These are phyloP conservation scores for Myriosclerotinia curreyana DNA, from an alignment of 2,329 filamentous ascomycete genomes.

Conservation along the genomic window DNA sequence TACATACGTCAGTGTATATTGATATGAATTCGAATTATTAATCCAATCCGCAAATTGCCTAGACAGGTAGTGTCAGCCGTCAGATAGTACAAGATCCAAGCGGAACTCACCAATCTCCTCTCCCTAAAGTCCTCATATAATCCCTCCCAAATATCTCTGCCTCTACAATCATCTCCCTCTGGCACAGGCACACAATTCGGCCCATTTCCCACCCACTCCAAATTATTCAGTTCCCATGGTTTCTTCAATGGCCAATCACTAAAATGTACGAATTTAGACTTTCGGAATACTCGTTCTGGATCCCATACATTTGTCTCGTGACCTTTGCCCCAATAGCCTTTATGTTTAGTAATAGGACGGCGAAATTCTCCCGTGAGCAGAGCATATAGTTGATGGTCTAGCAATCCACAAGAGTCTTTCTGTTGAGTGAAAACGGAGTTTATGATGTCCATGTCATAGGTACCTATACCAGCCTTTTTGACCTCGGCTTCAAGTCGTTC, in stretches of 20 bases:
- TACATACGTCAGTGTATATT: not conserved
- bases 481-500: conserved; percentile 38
- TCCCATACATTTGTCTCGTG: conserved; percentile 45
- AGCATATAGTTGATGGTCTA: conserved; percentile 56
- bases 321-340: conserved; percentile 47
- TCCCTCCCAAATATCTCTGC: conserved; percentile 32
- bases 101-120: conserved; percentile 27
- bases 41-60: not conserved
- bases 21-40: not conserved
- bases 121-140: conserved; percentile 34
- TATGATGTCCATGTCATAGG: conserved; percentile 60
- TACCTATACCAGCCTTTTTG: conserved; percentile 25
- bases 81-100: not conserved
- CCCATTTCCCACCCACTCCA: conserved; percentile 14
- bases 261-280: conserved; percentile 59
- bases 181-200: conserved; percentile 29
- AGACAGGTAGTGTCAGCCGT: not conserved
- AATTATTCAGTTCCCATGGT: conserved; percentile 49
- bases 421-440: conserved; percentile 30
- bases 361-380: conserved; percentile 57
- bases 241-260: conserved; percentile 59
- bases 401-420: conserved; percentile 46
- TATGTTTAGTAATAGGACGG: conserved; percentile 45
- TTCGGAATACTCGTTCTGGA: conserved; percentile 47
- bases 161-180: conserved; percentile 30